A percentile compares a stretch with the other conserved stretches of the same genome.
These are phyloP conservation scores for Opeltia flavorubescens DNA, from an alignment of 495 filamentous ascomycete genomes.

Conservation along the genomic window DNA sequence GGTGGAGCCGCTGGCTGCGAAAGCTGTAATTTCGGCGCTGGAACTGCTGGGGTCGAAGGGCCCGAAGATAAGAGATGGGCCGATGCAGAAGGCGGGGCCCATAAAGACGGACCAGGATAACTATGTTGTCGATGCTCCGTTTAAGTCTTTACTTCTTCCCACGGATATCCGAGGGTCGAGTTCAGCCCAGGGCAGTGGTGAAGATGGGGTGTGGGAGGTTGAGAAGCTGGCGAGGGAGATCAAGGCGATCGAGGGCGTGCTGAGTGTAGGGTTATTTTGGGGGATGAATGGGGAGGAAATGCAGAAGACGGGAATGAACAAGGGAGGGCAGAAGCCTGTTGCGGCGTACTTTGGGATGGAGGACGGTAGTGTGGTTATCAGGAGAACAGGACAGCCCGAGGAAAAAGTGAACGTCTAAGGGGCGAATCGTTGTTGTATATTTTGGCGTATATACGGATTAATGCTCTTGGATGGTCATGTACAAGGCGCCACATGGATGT, in stretches of 20 bases:
- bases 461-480: no score
- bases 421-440: not conserved
- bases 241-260: conserved; percentile 71
- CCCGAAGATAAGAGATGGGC: conserved; percentile 54
- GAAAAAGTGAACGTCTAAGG: not conserved
- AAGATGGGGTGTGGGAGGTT: conserved; percentile 61
- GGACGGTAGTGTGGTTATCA: conserved; percentile 50
- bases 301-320: conserved; percentile 34
- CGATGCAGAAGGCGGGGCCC: conserved; percentile 59
- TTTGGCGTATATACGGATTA: no score
- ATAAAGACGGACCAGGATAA: conserved; percentile 88
- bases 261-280: conserved; percentile 84
- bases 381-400: conserved; percentile 22
- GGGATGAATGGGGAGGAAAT: conserved; percentile 61
- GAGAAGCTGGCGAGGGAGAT: conserved; percentile 53
- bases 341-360: conserved; percentile 92
- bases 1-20: conserved; percentile 69
- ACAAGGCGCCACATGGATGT: no score
- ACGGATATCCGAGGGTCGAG: conserved; percentile 31
- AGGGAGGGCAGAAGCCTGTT: conserved; percentile 77
- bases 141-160: conserved; percentile 51
- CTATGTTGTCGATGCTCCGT: conserved; percentile 87
- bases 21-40: conserved; percentile 54
- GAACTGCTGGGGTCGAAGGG: conserved; percentile 51
- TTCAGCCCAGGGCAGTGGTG: conserved; percentile 20